Evolutionary conservation across 2,329 filamentous ascomycete genomes (phyloP).

Genomic region (Talaromyces sp.): DNA sequence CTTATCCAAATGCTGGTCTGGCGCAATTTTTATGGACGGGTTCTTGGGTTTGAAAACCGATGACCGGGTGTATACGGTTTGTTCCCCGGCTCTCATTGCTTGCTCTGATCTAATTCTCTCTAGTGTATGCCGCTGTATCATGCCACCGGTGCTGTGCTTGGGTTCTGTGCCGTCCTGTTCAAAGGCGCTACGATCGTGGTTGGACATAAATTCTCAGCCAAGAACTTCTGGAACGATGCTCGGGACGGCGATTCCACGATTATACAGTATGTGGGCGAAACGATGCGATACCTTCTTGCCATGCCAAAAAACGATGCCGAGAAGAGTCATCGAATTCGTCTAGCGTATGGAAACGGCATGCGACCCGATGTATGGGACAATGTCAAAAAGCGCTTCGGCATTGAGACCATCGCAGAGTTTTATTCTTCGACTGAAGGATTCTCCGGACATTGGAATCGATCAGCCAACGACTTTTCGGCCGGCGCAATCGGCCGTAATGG

Average conservation of each 20-base stretch:
- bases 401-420: constrained; percentile 72
- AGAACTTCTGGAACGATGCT: constrained; percentile 72
- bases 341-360: constrained; percentile 80
- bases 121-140: constrained; percentile 89
- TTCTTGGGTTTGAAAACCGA: constrained; percentile 58
- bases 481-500: constrained; percentile 77
- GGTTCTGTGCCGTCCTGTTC: constrained; percentile 59
- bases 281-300: constrained; percentile 74
- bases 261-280: constrained; percentile 87
- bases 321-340: constrained; percentile 65
- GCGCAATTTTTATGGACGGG: constrained; percentile 50
- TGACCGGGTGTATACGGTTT: constrained; percentile 73
- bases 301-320: constrained; percentile 65
- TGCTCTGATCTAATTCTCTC: neutral
- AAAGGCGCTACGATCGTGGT: constrained; percentile 65
- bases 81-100: constrained; percentile 18
- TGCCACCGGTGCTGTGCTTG: constrained; percentile 70
- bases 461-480: constrained; percentile 66
- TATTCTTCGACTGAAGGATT: constrained; percentile 75
- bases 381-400: constrained; percentile 77
- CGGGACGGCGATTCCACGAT: constrained; percentile 67
- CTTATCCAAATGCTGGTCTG: constrained; percentile 63
- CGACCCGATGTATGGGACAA: constrained; percentile 80
- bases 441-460: constrained; percentile 67
- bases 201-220: constrained; percentile 73